Evolutionary conservation across 345 rosid genomes (phyloP), one percentile per base, ranked within the genome.

Genomic region (Fremontodendron californicum): DNA sequence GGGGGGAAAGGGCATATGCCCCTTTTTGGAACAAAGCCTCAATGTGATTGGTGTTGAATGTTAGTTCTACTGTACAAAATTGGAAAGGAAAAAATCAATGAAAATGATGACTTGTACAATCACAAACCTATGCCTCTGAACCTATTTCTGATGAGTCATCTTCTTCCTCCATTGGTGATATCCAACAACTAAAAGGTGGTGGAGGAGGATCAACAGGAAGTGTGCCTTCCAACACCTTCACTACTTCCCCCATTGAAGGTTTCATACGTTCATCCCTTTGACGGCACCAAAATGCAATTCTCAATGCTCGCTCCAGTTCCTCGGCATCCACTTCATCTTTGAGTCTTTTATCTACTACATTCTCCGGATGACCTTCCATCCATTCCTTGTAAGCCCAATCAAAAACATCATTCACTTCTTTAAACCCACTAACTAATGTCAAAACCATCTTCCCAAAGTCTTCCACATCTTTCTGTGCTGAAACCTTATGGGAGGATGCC

Each of bases 191-290:
- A 75, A 85, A 90, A 33, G 94, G 94, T 9, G 89, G 86, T 1
- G 97, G 97, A 0, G 97, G 88, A 12, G 90, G 89, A 83, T 94
- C 98, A 27, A 90, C 97, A 0, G 86, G 74, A 85, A 89, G 61
- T 51, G 91, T 86, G 6, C 98, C 98, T 78, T 92, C 97, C 75
- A 93, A 73, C 62, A 92, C 96, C 82, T 88, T 90, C 62, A 92
- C 88, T n/a, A 88, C 93, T 89, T 94, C 97, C 0, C 81, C 88
- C 92, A 90, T 90, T 1, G 92, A 85, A 37, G 97, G 98, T 84
- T 93, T 94, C 82, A 89, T 65, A 5, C 91, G 84, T 58, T 83
- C 87, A 71, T 94, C 91, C 1, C 12, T 75, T 75, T 94, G 97
- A 80, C 89, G 85, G 78, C 95, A 94, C 95, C 98, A 94, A 67